A percentile compares a stretch with the other conserved stretches of the same genome.
Evolutionary conservation across 495 filamentous ascomycete genomes (phyloP).

Genomic region (Cudoniella acicularis): DNA sequence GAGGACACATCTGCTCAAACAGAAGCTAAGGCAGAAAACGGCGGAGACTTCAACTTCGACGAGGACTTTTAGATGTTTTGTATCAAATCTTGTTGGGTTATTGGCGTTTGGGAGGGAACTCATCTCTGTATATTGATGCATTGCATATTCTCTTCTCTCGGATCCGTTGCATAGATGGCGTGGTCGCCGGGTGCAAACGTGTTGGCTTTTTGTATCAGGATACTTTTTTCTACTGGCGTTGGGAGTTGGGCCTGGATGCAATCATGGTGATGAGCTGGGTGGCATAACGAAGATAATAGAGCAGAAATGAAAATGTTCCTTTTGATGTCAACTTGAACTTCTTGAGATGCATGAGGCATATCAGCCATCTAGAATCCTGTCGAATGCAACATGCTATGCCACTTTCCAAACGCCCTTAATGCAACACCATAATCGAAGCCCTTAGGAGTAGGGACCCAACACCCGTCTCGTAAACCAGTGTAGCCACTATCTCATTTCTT

Average conservation of each 20-base stretch:
- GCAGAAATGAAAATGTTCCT: slow-evolving; percentile 15
- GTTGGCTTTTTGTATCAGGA: slow-evolving; percentile 5
- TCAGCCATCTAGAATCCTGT: too few relatives aligned
- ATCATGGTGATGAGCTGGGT: slow-evolving; percentile 9
- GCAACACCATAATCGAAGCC: too few relatives aligned
- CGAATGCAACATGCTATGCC: not conserved
- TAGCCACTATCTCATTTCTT: slow-evolving; percentile 38
- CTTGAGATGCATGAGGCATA: too few relatives aligned
- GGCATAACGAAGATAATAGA: slow-evolving; percentile 5
- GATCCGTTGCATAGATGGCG: slow-evolving; percentile 27
- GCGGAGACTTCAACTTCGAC: slow-evolving; percentile 85
- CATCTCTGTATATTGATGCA: slow-evolving; percentile 21
- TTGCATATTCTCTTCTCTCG: slow-evolving; percentile 22
- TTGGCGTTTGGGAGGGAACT: slow-evolving; percentile 17
- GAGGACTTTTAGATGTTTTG: slow-evolving; percentile 80
- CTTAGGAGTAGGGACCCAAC: too few relatives aligned
- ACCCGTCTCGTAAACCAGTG: too few relatives aligned
- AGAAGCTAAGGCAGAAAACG: slow-evolving; percentile 60
- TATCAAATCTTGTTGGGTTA: slow-evolving; percentile 1
- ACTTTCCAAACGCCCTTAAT: slow-evolving; percentile 5
- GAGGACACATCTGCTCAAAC: slow-evolving; percentile 39
- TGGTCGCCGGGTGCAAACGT: slow-evolving; percentile 23
- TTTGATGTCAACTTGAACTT: not conserved
- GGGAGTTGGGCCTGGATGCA: slow-evolving; percentile 11
- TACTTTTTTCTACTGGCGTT: slow-evolving; percentile 18